Percentiles rank a stretch among this genome's conserved stretches.
phyloP scores from a whole-genome alignment of 78 protist genomes.

The Dictyostelium brefeldianum region DNA sequence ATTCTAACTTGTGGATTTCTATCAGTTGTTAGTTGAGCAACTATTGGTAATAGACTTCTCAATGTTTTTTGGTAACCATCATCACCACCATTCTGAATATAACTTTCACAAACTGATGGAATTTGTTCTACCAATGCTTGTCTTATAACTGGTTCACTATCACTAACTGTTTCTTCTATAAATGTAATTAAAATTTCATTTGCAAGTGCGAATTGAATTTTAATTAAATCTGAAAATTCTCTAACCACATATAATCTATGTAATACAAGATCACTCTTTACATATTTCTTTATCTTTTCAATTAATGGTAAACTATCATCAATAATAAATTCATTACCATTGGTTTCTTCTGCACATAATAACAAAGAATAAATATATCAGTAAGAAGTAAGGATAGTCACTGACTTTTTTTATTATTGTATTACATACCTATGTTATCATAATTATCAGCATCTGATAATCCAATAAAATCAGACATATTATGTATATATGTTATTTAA shows the following conservation, averaged over 20 bases:
- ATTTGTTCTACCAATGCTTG: constrained; percentile 82
- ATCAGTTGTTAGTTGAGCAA: constrained; percentile 78
- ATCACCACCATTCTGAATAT: constrained; percentile 30
- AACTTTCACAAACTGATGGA: constrained; percentile 21
- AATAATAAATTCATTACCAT: constrained; percentile 26
- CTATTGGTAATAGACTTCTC: constrained; percentile 45
- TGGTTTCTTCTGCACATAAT: not conserved
- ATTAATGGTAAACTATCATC: constrained; percentile 57
- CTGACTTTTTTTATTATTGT: too few relatives aligned
- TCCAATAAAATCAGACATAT: constrained; percentile 36
- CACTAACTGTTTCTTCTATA: constrained; percentile 25
- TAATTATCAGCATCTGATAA: constrained; percentile 23
- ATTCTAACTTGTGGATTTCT: constrained; percentile 78
- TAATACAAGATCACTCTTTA: constrained; percentile 37
- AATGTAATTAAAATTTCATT: constrained; percentile 1
- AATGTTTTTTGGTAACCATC: constrained; percentile 43
- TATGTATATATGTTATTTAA: not conserved
- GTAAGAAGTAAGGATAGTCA: too few relatives aligned
- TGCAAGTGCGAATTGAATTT: not conserved
- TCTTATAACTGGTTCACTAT: constrained; percentile 75
- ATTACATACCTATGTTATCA: constrained; percentile 11
- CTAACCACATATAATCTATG: constrained; percentile 72
- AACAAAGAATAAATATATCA: too few relatives aligned
- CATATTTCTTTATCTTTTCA: constrained; percentile 68
- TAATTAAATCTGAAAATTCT: constrained; percentile 70